These are phyloP conservation scores for Wickerhamiella musiphila DNA, from an alignment of 805 yeast genomes.

Conservation along the genomic window DNA sequence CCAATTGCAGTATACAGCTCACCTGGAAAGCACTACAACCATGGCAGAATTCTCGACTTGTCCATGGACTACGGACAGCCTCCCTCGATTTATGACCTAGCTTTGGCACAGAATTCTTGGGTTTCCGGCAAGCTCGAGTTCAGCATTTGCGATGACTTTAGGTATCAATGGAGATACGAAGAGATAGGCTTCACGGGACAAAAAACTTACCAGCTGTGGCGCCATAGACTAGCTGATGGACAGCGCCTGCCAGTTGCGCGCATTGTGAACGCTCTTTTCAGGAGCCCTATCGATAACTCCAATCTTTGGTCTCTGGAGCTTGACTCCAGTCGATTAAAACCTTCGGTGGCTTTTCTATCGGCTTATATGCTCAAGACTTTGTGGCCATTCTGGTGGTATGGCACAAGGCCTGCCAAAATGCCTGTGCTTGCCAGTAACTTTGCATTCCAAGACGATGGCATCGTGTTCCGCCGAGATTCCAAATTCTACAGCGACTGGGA, in stretches of 20 bases:
- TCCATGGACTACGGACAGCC: neutral
- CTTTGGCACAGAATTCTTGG: constrained; percentile 8
- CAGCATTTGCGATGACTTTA: constrained; percentile 8
- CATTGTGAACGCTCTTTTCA: constrained; percentile 7
- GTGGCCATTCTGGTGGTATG: constrained; percentile 2
- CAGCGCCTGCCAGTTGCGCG: constrained; percentile 11
- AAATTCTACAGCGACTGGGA: constrained; percentile 14
- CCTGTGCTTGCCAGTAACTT: constrained; percentile 9
- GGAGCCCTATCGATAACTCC: constrained; percentile 12
- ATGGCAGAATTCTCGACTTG: constrained; percentile 13
- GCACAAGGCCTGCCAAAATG: constrained; percentile 5
- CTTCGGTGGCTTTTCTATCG: constrained; percentile 14
- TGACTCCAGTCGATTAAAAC: constrained; percentile 12
- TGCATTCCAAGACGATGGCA: constrained; percentile 14
- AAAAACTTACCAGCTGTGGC: constrained; percentile 11
- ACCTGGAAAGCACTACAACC: constrained; percentile 7
- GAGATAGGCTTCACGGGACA: constrained; percentile 5
- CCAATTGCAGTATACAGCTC: constrained; percentile 16
- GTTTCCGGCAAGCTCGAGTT: constrained; percentile 8
- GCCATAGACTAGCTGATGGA: constrained; percentile 4
- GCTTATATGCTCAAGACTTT: constrained; percentile 14
- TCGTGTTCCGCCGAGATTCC: constrained; percentile 7
- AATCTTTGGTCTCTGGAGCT: constrained; percentile 15
- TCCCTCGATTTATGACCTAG: constrained; percentile 2
- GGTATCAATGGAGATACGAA: constrained; percentile 13